Base-by-base conservation (phyloP, 805 yeast species). In the Candida morakotiae region DNA sequence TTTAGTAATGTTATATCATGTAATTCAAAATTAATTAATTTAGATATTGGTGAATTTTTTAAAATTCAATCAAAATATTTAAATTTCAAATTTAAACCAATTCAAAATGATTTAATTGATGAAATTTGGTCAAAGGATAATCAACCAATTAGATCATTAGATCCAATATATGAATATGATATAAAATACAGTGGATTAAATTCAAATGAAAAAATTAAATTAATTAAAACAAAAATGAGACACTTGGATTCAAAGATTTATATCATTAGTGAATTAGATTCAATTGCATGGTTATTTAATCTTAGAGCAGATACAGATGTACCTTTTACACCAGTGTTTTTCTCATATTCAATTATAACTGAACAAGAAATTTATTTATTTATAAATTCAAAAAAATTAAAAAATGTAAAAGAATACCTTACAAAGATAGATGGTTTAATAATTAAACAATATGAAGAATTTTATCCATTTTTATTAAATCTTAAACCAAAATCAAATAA, bases 231-330 rank as follows among this genome's bases (percentile, higher is more conserved):
- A 0, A 45, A 53, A 9, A 57, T 79, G 51, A 50, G 31, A n/a
- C 23, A 43, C 2, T 51, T 37, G 39, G 33, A 42, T 5, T 51
- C 48, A 2, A 42, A 55, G 40, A 47, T 45, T 27, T 67, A 86
- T 31, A 64, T 88, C 10, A 67, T 86, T 3, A 69, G 79, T n/a
- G 79, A 88, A 1, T 61, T 89, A 36, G 97, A 91, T 62, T 96
- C 89, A 48, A 77, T 88, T 44, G 93, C 95, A 6, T 89, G 96
- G 96, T 62, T 88, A 29, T 73, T 88, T 53, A 91, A 91, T 53
- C 62, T 91, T 39, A 77, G 98, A 45, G 86, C 89, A 4, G 75
- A 60, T 32, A 42, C 72, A 16, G 98, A 91, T 56, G 81, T 91
- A 41, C 81, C 81, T 4, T 91, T 73, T 55, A 82, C 83, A 51